These are phyloP conservation scores for Epichloe scottii DNA, from an alignment of 2,329 filamentous ascomycete species.

Conservation along the genomic window DNA sequence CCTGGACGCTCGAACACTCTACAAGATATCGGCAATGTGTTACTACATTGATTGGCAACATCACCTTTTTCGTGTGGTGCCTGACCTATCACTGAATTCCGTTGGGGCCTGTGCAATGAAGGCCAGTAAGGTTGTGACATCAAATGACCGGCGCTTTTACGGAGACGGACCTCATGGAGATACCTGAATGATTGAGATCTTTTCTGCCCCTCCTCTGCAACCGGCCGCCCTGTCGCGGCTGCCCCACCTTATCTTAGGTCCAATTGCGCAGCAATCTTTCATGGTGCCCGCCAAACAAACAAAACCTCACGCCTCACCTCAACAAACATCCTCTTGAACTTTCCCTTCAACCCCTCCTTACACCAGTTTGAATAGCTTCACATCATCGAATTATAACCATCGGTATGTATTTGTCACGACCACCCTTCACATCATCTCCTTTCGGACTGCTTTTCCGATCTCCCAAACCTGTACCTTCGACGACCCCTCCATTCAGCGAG, in stretches of 20 bases:
- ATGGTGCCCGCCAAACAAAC: conserved; percentile 3
- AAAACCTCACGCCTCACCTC: conserved; percentile 3
- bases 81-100: neutral
- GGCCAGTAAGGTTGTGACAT: neutral
- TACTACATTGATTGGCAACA: neutral
- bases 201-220: conserved; percentile 9
- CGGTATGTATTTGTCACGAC: neutral
- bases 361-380: neutral
- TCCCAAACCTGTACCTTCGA: neutral
- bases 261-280: conserved; percentile 3
- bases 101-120: neutral
- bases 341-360: neutral
- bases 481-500: neutral
- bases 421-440: neutral
- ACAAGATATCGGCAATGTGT: neutral
- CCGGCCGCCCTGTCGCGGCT: neutral
- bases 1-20: neutral
- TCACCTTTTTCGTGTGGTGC: neutral
- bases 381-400: neutral
- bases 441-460: neutral
- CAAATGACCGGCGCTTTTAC: conserved; percentile 1
- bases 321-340: conserved; percentile 3
- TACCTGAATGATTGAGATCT: conserved; percentile 9
- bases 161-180: neutral
- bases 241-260: conserved; percentile 12